Evolutionary conservation across 23 red algal species (phyloP), one percentile per base, ranked within the genome.

Genomic region (Gracilariopsis chorda): DNA sequence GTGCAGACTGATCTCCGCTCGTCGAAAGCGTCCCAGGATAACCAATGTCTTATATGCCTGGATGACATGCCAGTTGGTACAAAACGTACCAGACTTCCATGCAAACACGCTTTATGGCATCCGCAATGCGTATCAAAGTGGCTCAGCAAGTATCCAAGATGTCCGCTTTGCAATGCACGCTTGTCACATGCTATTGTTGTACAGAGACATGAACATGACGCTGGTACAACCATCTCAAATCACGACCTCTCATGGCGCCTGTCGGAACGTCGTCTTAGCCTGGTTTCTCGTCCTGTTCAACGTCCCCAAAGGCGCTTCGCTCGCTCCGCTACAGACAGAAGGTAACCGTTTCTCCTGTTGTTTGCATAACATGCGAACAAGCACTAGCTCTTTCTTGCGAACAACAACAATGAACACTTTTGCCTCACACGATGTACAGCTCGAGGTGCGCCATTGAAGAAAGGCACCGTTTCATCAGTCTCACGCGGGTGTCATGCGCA

Each of bases 81-180:
- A 7, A 51, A 34, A 7, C 46, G 57, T 19, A 64, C 62, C 19
- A 45, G 82, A 49, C 48, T 86, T 36, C 82, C 82, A 2, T 86
- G 82, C 47, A 51, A 51, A 32, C 82, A 86, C 29, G 82, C 82
- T 27, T 61, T 42, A 2, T 86, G 82, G 82, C 82, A 86, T 53
- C 58, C 62, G 21, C 46, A 64, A 13, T 86, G 82, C 62, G 46
- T 86, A n/a, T 36, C 58, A 48, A 86, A 51, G 45, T 86, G 82
- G 82, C 62, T 86, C 45, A 73, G 40, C 2, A 86, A 43, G 28
- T 53, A 68, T n/a, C 42, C 59, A 11, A 41, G 58, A 49, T 86
- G 82, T 25, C 82, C 82, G 35, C 62, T 86, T 45, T 86, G 82
- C 29, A 86, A 86, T 19, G 62, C 37, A 48, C 44, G 25, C 11